These are phyloP conservation scores for Houttuynia cordata DNA, from an alignment of 164 flowering plant genomes.

Conservation along the genomic window DNA sequence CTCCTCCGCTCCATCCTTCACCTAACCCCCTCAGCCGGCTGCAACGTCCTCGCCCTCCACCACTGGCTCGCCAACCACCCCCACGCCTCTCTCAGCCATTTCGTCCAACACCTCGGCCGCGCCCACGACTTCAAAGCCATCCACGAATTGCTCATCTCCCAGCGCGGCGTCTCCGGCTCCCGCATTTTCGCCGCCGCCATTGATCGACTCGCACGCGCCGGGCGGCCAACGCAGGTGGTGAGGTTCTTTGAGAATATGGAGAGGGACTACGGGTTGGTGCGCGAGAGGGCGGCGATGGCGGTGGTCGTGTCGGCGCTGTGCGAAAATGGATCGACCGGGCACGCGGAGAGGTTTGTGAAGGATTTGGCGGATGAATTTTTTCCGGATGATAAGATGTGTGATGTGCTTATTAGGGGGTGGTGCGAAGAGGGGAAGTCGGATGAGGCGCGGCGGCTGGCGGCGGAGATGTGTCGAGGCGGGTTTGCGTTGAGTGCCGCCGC, in stretches of 20 bases:
- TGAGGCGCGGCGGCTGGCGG: constrained; percentile 63
- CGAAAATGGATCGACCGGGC: constrained; percentile 50
- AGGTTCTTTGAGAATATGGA: constrained; percentile 71
- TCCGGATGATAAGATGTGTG: constrained; percentile 67
- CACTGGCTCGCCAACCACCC: constrained; percentile 45
- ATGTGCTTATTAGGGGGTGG: constrained; percentile 77
- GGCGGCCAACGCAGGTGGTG: constrained; percentile 49
- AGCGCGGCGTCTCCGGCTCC: constrained; percentile 28
- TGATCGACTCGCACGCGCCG: constrained; percentile 66
- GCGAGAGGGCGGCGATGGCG: constrained; percentile 36
- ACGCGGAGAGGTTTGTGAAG: constrained; percentile 88
- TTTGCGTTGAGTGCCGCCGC: constrained; percentile 61
- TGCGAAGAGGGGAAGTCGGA: constrained; percentile 80
- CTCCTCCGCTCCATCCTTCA: constrained; percentile 45
- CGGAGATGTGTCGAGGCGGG: constrained; percentile 86
- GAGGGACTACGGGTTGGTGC: constrained; percentile 51
- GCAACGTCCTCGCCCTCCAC: constrained; percentile 47
- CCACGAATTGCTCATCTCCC: constrained; percentile 35
- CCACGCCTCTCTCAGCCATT: constrained; percentile 47
- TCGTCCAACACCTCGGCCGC: constrained; percentile 70
- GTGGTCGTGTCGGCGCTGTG: constrained; percentile 54
- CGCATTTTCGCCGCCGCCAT: constrained; percentile 29
- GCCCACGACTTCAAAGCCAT: constrained; percentile 74
- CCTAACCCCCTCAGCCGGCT: constrained; percentile 59
- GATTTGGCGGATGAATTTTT: constrained; percentile 61